Conservation (phyloP, 2,329 filamentous ascomycete genomes). For the Trichothecium sympodiale region DNA sequence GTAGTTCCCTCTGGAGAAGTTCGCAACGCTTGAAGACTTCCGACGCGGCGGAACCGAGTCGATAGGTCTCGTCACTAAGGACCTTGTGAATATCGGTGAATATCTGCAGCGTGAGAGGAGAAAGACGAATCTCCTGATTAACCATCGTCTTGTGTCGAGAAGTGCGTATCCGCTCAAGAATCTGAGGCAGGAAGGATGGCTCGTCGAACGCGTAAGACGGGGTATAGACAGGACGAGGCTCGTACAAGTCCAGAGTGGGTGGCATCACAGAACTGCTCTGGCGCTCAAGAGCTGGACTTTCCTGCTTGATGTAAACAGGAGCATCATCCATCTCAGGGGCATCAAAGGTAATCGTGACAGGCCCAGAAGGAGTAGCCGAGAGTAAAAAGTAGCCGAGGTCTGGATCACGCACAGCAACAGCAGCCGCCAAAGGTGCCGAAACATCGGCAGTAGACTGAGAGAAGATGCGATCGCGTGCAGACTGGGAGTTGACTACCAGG, state of each 20-base stretch:
- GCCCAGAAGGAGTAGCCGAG: conserved; percentile 46
- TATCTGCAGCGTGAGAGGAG: conserved; percentile 57
- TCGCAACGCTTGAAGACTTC: conserved; percentile 64
- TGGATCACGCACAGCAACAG: conserved; percentile 43
- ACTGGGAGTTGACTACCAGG: conserved; percentile 47
- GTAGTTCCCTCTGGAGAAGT: conserved; percentile 55
- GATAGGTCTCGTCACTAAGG: conserved; percentile 57
- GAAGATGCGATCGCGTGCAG: conserved; percentile 46
- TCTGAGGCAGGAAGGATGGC: conserved; percentile 40
- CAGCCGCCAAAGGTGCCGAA: conserved; percentile 39
- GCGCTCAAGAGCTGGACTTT: conserved; percentile 30
- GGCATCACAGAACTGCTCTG: too few relatives aligned
- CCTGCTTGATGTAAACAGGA: conserved; percentile 23
- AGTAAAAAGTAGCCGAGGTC: conserved; percentile 54
- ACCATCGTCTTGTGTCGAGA: conserved; percentile 50
- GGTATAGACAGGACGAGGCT: conserved; percentile 57
- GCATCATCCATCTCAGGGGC: conserved; percentile 39
- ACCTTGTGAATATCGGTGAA: conserved; percentile 65
- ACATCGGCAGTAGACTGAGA: conserved; percentile 37
- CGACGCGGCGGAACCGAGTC: conserved; percentile 56
- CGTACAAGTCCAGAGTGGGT: conserved; percentile 39
- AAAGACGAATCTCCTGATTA: conserved; percentile 58
- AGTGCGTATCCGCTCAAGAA: conserved; percentile 46
- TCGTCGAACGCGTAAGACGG: conserved; percentile 50
- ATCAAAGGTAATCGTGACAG: conserved; percentile 49